These are phyloP conservation scores for Microdochium bolleyi DNA, from an alignment of 2,329 filamentous ascomycete genomes.

Conservation along the genomic window DNA sequence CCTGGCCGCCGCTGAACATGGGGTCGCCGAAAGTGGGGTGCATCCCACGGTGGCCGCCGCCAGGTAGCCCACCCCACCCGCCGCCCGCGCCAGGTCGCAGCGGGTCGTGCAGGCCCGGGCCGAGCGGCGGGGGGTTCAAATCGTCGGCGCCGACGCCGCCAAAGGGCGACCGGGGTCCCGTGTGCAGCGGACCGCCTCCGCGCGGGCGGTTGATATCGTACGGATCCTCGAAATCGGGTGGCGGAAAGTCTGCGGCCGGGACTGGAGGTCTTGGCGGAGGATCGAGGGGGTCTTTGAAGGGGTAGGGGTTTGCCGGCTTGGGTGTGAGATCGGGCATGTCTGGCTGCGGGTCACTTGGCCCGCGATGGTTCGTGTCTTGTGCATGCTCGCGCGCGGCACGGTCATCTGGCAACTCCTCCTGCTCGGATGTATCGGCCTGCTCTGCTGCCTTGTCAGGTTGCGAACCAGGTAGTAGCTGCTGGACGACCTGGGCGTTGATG, in stretches of 20 bases:
- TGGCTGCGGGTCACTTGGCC: constrained; percentile 27
- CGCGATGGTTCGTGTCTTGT: constrained; percentile 31
- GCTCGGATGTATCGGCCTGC: constrained; percentile 36
- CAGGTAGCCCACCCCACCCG: constrained; percentile 46
- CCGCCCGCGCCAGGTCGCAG: constrained; percentile 60
- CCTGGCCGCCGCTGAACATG: constrained; percentile 62
- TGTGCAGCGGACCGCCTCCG: constrained; percentile 17
- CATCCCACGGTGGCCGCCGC: constrained; percentile 71
- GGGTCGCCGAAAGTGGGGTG: constrained; percentile 93
- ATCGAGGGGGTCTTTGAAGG: constrained; percentile 59
- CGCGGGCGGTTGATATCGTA: constrained; percentile 70
- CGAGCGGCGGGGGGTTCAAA: constrained; percentile 77
- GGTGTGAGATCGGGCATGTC: constrained; percentile 43
- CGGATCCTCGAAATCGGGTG: constrained; percentile 90
- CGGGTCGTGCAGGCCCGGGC: constrained; percentile 81
- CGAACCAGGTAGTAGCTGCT: constrained; percentile 62
- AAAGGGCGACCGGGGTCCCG: constrained; percentile 46
- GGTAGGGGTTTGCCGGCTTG: constrained; percentile 57
- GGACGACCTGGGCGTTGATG: constrained; percentile 73
- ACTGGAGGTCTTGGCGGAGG: constrained; percentile 52
- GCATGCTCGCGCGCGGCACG: constrained; percentile 31
- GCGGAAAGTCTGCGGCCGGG: constrained; percentile 68
- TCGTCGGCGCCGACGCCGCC: constrained; percentile 74
- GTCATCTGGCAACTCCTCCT: constrained; percentile 50
- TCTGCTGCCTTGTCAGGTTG: not conserved